Conservation (phyloP, 2,329 filamentous ascomycete species). For the Exophiala sideris region DNA sequence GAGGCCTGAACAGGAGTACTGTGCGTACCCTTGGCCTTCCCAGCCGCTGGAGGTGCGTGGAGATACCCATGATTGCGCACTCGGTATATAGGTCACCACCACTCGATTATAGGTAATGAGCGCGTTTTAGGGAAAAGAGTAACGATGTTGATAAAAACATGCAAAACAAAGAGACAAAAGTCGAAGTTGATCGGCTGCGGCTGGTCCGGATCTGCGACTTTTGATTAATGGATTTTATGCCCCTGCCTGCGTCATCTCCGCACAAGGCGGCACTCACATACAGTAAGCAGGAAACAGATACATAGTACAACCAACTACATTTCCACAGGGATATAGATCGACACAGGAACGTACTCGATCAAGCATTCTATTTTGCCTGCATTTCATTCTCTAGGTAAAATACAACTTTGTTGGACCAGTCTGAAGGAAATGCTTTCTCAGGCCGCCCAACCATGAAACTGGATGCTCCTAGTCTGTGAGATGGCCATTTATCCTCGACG, state of each 20-base stretch:
- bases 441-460: not conserved
- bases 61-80: conserved; percentile 29
- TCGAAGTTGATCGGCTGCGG: too few relatives aligned
- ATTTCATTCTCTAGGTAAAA: conserved; percentile 21
- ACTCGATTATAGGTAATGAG: too few relatives aligned
- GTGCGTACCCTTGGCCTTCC: conserved; percentile 47
- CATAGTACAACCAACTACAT: not conserved
- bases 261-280: too few relatives aligned
- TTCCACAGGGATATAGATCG: not conserved
- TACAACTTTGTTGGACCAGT: conserved; percentile 17
- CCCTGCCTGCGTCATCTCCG: too few relatives aligned
- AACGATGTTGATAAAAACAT: too few relatives aligned
- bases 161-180: too few relatives aligned
- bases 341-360: conserved; percentile 8
- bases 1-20: not conserved
- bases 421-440: not conserved
- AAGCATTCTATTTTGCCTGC: conserved; percentile 15
- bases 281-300: too few relatives aligned
- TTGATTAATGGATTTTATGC: too few relatives aligned
- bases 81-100: too few relatives aligned
- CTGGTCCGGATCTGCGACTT: too few relatives aligned
- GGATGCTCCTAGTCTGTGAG: not conserved
- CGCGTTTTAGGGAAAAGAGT: too few relatives aligned
- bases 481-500: not conserved
- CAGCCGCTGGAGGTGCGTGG: conserved; percentile 44